These are phyloP conservation scores for Aspergillus intermedius DNA, from an alignment of 2,329 filamentous ascomycete species.

Conservation along the genomic window DNA sequence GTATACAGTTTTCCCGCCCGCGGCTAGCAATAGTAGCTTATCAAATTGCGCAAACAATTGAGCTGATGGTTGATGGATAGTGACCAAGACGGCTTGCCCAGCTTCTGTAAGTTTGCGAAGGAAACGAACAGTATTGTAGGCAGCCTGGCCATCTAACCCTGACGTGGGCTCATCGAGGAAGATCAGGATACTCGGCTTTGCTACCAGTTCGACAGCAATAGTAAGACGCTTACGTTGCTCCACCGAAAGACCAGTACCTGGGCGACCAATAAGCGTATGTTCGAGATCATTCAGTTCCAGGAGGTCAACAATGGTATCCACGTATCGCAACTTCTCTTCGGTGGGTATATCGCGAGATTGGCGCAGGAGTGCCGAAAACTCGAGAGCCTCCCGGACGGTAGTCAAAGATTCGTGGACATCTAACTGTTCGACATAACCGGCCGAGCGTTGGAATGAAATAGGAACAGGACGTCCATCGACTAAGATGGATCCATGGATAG, in stretches of 20 bases:
- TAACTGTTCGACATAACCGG: no score
- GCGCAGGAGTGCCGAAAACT: no score
- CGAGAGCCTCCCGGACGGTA: no score
- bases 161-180: constrained; percentile 67
- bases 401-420: no score
- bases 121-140: constrained; percentile 60
- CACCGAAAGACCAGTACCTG: constrained; percentile 21
- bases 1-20: constrained; percentile 64
- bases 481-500: no score
- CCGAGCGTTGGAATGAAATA: no score
- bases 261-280: no score
- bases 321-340: no score
- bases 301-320: no score
- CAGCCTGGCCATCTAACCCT: constrained; percentile 61
- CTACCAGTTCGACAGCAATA: constrained; percentile 65
- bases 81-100: constrained; percentile 64
- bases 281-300: no score
- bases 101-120: constrained; percentile 58
- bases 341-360: no score
- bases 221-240: constrained; percentile 64
- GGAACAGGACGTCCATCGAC: no score
- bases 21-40: constrained; percentile 60
- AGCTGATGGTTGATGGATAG: constrained; percentile 63
- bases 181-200: constrained; percentile 59
- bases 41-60: constrained; percentile 64